Evolutionary conservation across 177 flowering plant genomes (phyloP).

Genomic region (Vitis hybrid): DNA sequence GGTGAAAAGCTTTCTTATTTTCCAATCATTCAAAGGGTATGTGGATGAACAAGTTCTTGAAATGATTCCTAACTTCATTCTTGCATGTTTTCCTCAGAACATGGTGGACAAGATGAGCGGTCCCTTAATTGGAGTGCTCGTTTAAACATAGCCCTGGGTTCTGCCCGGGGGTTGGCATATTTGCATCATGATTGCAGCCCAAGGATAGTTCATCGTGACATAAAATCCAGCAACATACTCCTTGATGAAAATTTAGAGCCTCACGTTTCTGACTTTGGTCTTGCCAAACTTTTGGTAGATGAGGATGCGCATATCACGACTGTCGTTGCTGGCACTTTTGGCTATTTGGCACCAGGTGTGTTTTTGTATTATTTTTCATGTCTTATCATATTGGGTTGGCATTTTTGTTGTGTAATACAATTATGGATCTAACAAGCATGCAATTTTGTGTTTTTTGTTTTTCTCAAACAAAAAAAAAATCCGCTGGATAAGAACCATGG

Average conservation of each 20-base stretch:
- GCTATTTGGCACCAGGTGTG: conserved; percentile 92
- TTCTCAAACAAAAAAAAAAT: no score
- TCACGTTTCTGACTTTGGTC: conserved; percentile 94
- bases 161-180: conserved; percentile 88
- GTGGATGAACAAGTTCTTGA: not conserved
- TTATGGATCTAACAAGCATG: not conserved
- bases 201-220: conserved; percentile 80
- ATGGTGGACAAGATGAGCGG: conserved; percentile 26
- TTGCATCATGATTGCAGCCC: conserved; percentile 96
- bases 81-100: conserved; percentile 28
- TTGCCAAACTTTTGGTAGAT: conserved; percentile 88
- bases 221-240: conserved; percentile 96
- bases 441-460: no score
- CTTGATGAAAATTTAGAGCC: conserved; percentile 87
- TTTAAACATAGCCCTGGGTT: conserved; percentile 72
- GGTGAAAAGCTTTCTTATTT: no score
- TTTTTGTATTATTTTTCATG: conserved; percentile 4
- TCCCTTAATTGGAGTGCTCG: conserved; percentile 72
- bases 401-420: no score
- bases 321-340: conserved; percentile 97
- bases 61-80: not conserved
- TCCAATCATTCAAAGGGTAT: no score
- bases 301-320: conserved; percentile 97
- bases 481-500: no score
- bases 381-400: not conserved